Base-by-base conservation (phyloP, 129 eudicot species). In the Mikania micrantha region DNA sequence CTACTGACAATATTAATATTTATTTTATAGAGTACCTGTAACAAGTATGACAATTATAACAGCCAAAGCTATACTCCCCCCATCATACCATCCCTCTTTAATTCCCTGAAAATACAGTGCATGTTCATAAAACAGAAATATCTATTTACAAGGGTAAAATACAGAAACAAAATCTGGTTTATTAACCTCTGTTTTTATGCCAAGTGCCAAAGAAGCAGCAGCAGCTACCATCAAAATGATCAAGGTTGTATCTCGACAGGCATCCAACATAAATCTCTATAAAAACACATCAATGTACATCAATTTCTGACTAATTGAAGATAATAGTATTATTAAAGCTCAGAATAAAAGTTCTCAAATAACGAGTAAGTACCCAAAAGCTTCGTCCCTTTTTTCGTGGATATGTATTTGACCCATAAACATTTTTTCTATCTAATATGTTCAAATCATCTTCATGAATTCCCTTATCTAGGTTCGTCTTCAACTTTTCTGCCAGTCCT, bases 221-320 rank as follows among this genome's bases (percentile, higher is more conserved):
- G 98, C 96, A 69, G 98, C 98, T 20, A 92, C 91, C 95, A 92
- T 92, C 88, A 92, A 83, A 65, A 92, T 92, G 45, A 92, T 86
- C 62, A 92, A 74, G 9, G 96, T 88, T 8, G 96, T 84, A 76
- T 92, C 96, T 5, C 83, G 83, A 62, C 96, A 92, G 56, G 98
- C 98, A 65, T 92, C 98, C 80, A 87, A 75, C 21, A 92, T 63
- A 70, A 92, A 88, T 64, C 78, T 86, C 98, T 92, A 72, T 44
- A 50, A 60, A 40, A 44, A n/a, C 42, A 74, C 39, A 63, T 22
- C 6, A 24, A 64, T 57, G 0, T 38, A 17, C 15, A 49, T 3
- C 35, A 44, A 50, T 66, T 50, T 10, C 5, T 21, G 0, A 59
- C 20, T 66, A 47, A 15, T 32, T 22, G 20, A 57, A 67, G 21